Evolutionary conservation across 495 filamentous ascomycete genomes (phyloP), one percentile per base, ranked within the genome.

Genomic region (Xylaria venustula): DNA sequence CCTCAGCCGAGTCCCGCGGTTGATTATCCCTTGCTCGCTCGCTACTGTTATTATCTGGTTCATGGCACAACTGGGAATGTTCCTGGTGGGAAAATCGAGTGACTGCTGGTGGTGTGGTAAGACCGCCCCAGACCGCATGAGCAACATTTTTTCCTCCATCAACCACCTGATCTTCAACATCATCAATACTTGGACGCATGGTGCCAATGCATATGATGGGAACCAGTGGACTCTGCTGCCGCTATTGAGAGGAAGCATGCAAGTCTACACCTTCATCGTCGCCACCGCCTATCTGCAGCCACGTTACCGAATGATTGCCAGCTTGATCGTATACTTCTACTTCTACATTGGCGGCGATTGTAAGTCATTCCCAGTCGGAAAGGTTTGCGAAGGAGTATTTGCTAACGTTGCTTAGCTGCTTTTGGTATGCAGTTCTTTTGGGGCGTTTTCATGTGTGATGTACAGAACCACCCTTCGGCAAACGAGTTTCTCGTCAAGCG

Each of bases 221-320:
- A 84, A 88, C 48, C 85, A 87, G 64, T 89, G 87, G 87, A 86
- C 87, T 4, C 63, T 89, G 36, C 68, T 85, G n/a, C 86, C 83
- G 2, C 65, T 89, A 45, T 70, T 89, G 30, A 79, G 81, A 64
- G 83, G 84, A 4, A 84, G 82, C 19, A 85, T 88, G 81, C 67
- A 84, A 54, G 81, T 88, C 2, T 89, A 86, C 58, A 72, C 81
- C 12, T 74, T 84, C 40, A 69, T 86, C 3, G 71, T 82, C 17
- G 82, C 82, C 2, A 84, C 81, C 0, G 75, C 81, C 68, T 85
- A 83, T 63, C 75, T 84, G 62, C 82, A 79, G 60, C 80, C 82
- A 49, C 74, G 77, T 46, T 86, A 79, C 66, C 79, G 87, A 20
- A 75, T 88, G 72, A 68, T 80, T 2, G 68, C 82, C 26, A 80